A percentile compares a stretch with the other conserved stretches of the same genome.
These are phyloP conservation scores for Lolium perenne DNA, from an alignment of 176 grass and related monocot genomes.

Conservation along the genomic window DNA sequence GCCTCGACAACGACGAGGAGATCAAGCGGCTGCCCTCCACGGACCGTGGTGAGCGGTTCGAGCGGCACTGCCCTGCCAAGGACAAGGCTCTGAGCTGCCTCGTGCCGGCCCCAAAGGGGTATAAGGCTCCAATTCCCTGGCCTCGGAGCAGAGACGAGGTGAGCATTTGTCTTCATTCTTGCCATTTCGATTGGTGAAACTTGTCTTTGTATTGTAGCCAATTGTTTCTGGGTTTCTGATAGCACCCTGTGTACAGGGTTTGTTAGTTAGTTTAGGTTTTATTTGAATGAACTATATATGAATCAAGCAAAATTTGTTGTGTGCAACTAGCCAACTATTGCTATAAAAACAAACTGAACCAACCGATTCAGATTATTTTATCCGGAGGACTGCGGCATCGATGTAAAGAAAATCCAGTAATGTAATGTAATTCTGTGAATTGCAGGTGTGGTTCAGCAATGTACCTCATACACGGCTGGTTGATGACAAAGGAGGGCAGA, in stretches of 20 bases:
- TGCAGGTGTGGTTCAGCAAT: slow-evolving; percentile 96
- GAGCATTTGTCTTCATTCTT: slow-evolving; percentile 28
- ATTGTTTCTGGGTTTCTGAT: slow-evolving; percentile 11
- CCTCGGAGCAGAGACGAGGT: slow-evolving; percentile 95
- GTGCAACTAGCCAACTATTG: not conserved
- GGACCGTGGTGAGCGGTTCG: slow-evolving; percentile 74
- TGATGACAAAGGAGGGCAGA: slow-evolving; percentile 99
- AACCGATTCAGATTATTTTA: not conserved
- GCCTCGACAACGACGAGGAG: slow-evolving; percentile 83
- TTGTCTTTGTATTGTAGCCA: not conserved
- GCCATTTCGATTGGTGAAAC: slow-evolving; percentile 22
- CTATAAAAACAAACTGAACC: not conserved
- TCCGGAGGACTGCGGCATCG: not conserved
- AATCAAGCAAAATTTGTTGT: slow-evolving; percentile 8
- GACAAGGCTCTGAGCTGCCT: slow-evolving; percentile 73
- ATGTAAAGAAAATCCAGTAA: slow-evolving; percentile 8
- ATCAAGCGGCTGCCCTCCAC: slow-evolving; percentile 70
- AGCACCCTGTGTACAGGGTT: slow-evolving; percentile 4
- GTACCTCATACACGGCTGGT: slow-evolving; percentile 91
- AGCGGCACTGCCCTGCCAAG: slow-evolving; percentile 83
- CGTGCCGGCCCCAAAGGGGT: slow-evolving; percentile 70
- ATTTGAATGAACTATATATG: slow-evolving; percentile 2
- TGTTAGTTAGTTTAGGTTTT: not conserved
- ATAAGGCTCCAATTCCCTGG: slow-evolving; percentile 85
- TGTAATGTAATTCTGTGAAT: slow-evolving; percentile 27